These are phyloP conservation scores for Astrothelium subdiscretum DNA, from an alignment of 495 filamentous ascomycete species.

Conservation along the genomic window DNA sequence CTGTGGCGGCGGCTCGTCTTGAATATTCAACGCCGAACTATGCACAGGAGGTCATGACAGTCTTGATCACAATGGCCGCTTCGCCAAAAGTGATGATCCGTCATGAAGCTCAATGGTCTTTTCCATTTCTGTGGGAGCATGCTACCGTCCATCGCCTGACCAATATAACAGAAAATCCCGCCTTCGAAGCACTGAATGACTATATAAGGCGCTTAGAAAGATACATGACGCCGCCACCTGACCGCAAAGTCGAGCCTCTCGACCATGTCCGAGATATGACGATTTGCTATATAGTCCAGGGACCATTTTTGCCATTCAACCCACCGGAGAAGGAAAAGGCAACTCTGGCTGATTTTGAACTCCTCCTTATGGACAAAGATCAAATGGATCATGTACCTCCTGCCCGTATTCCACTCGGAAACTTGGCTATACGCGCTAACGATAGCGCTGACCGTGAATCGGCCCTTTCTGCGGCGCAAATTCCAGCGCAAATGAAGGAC, in stretches of 20 bases:
- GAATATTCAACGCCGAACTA: conserved; percentile 21
- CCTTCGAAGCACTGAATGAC: conserved; percentile 22
- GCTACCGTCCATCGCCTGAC: conserved; percentile 19
- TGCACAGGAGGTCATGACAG: conserved; percentile 18
- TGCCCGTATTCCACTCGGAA: not conserved
- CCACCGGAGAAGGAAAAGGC: not conserved
- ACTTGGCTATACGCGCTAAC: not conserved
- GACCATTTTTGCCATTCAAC: conserved; percentile 23
- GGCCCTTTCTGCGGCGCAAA: not conserved
- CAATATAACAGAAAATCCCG: conserved; percentile 20
- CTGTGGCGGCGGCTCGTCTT: conserved; percentile 24
- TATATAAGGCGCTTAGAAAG: conserved; percentile 22
- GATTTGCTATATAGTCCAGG: conserved; percentile 26
- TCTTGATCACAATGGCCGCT: conserved; percentile 25
- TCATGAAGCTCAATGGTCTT: conserved; percentile 34
- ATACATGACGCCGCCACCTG: conserved; percentile 19
- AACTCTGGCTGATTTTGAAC: not conserved
- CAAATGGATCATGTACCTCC: not conserved
- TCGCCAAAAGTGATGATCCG: conserved; percentile 29
- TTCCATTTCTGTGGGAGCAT: conserved; percentile 24
- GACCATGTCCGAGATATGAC: conserved; percentile 21
- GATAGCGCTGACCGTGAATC: not conserved
- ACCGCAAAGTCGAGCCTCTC: conserved; percentile 20
- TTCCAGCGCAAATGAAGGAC: not conserved
- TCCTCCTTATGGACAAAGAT: not conserved